phyloP scores from a whole-genome alignment of 306 rosid genomes.

The Luffa acutangula region DNA sequence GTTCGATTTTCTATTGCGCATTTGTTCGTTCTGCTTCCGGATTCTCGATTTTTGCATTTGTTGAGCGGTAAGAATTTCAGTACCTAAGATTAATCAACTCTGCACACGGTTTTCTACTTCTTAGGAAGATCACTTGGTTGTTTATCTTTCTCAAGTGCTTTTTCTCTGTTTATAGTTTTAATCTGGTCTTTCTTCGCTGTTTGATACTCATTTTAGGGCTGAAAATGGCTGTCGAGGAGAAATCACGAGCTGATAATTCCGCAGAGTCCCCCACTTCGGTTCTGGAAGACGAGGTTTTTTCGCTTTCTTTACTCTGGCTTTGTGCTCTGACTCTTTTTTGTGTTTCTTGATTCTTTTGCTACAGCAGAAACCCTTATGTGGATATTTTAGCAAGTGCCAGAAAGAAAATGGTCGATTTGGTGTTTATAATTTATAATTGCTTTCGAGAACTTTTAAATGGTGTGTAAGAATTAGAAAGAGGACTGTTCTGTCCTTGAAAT shows the following conservation, averaged over 20 bases:
- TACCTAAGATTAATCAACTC: not conserved
- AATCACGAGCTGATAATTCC: constrained; percentile 26
- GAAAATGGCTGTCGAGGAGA: constrained; percentile 35
- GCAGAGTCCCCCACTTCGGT: constrained; percentile 79
- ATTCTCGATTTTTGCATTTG: not conserved
- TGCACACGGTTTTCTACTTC: not conserved
- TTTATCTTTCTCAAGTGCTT: not conserved
- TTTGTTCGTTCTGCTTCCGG: not conserved
- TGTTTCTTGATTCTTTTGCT: not conserved
- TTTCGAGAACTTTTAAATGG: not conserved
- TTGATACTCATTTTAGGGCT: constrained; percentile 25
- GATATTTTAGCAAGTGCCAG: not conserved
- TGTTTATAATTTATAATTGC: no score
- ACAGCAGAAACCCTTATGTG: not conserved
- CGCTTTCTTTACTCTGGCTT: not conserved
- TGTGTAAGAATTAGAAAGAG: not conserved
- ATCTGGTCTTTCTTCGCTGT: not conserved
- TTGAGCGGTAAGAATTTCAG: not conserved
- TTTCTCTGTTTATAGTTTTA: not conserved
- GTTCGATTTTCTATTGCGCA: not conserved
- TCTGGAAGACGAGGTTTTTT: constrained; percentile 62
- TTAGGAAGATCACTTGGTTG: not conserved
- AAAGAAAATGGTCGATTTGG: not conserved
- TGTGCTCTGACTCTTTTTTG: not conserved
- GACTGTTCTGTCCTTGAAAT: not conserved